A percentile compares a stretch with the other conserved stretches of the same genome.
These are phyloP conservation scores for Fraxinus latifolia DNA, from an alignment of 305 asterid genomes.

Conservation along the genomic window DNA sequence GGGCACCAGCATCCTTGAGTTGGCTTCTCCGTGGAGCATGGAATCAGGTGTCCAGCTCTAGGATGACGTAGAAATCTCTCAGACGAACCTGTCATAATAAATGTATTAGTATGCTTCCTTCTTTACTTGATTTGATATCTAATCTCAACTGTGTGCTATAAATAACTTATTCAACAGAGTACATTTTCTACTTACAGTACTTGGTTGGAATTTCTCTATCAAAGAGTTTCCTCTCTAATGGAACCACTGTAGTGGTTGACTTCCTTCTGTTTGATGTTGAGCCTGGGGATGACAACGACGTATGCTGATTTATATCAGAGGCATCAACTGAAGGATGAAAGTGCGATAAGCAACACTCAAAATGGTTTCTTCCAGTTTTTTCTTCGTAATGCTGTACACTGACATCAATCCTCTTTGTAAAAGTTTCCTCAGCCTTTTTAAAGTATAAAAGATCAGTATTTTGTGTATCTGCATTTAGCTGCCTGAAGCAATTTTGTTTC, in stretches of 20 bases:
- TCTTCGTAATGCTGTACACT: background rate
- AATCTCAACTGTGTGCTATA: background rate
- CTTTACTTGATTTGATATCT: background rate
- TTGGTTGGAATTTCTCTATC: constrained; percentile 30
- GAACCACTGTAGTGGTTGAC: constrained; percentile 27
- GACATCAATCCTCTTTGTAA: constrained; percentile 16
- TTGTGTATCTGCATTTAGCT: constrained; percentile 6
- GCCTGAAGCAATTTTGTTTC: background rate
- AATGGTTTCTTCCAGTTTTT: constrained; percentile 14
- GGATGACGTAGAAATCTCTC: constrained; percentile 44
- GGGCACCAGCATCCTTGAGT: constrained; percentile 62
- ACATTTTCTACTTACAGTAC: constrained; percentile 34
- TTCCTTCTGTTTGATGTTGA: constrained; percentile 29
- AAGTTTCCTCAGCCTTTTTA: constrained; percentile 19
- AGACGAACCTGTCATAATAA: constrained; percentile 37
- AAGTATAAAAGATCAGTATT: constrained; percentile 1
- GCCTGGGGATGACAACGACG: constrained; percentile 16
- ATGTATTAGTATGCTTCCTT: background rate
- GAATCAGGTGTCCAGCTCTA: constrained; percentile 54
- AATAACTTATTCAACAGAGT: background rate
- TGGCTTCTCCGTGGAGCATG: constrained; percentile 39
- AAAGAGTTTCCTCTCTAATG: constrained; percentile 24
- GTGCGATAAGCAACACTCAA: constrained; percentile 11
- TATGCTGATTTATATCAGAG: constrained; percentile 16
- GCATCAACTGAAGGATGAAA: constrained; percentile 13